A percentile compares a stretch with the other conserved stretches of the same genome.
Conservation (phyloP, 495 filamentous ascomycete species). For the Penicillium coprophilum region DNA sequence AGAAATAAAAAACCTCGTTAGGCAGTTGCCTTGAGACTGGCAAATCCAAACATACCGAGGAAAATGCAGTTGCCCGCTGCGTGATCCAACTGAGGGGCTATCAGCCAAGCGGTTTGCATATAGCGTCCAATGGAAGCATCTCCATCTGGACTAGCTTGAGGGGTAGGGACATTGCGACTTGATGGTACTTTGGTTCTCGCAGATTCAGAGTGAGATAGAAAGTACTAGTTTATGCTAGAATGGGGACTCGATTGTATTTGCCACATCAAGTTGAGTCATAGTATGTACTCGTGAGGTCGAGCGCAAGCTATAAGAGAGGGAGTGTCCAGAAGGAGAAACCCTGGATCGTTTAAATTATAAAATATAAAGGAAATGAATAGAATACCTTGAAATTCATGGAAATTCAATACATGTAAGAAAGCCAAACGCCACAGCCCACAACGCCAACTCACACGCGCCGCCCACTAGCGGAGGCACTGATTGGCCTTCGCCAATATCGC, state of each 20-base stretch:
- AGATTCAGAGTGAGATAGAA: background rate
- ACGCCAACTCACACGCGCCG: constrained; percentile 20
- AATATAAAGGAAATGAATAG: constrained; percentile 4
- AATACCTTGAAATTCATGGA: constrained; percentile 13
- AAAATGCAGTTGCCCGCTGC: constrained; percentile 24
- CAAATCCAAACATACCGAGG: constrained; percentile 11
- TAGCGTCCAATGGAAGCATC: constrained; percentile 18
- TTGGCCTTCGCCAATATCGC: constrained; percentile 14
- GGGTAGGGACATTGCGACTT: constrained; percentile 21
- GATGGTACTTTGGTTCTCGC: background rate
- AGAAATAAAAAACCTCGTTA: background rate
- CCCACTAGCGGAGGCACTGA: constrained; percentile 9
- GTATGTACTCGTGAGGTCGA: background rate
- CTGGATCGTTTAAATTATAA: background rate
- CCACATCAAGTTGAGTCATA: constrained; percentile 2
- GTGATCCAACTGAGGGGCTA: constrained; percentile 19
- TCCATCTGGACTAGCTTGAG: constrained; percentile 34
- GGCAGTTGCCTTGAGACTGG: constrained; percentile 1
- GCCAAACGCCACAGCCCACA: constrained; percentile 18
- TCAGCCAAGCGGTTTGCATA: constrained; percentile 17
- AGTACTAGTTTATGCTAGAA: constrained; percentile 3
- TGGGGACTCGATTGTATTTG: constrained; percentile 1
- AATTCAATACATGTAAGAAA: constrained; percentile 18
- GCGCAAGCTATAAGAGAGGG: constrained; percentile 1
- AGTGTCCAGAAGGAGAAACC: background rate